Percentiles rank a stretch among this genome's conserved stretches.
Evolutionary conservation across 2,329 filamentous ascomycete species (phyloP).

Genomic region (Paraconiothyrium brasiliense): DNA sequence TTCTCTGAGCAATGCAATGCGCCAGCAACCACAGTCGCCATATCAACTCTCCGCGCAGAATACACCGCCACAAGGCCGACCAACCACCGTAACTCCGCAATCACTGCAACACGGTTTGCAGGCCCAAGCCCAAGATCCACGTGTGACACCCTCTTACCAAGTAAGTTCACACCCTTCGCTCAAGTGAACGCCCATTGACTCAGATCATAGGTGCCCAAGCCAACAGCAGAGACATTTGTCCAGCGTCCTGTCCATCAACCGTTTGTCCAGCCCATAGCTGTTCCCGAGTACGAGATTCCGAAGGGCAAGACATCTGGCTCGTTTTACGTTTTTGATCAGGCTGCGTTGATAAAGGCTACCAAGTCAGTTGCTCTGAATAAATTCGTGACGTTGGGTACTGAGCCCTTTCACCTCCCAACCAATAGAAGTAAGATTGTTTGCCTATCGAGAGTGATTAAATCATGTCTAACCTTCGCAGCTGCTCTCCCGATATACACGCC

Average conservation of each 20-base stretch:
- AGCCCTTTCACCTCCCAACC: constrained; percentile 53
- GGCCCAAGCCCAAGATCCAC: constrained; percentile 32
- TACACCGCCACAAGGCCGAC: constrained; percentile 33
- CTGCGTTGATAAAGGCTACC: constrained; percentile 54
- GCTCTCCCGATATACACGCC: constrained; percentile 54
- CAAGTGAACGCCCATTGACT: constrained; percentile 23
- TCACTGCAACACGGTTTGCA: constrained; percentile 37
- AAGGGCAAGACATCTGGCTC: constrained; percentile 49
- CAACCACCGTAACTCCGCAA: constrained; percentile 42
- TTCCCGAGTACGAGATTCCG: constrained; percentile 45
- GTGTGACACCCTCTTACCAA: constrained; percentile 37
- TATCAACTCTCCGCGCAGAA: constrained; percentile 39
- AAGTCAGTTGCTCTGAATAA: constrained; percentile 55
- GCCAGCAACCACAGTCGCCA: constrained; percentile 44
- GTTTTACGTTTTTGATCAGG: constrained; percentile 54
- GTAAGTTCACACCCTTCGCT: constrained; percentile 30
- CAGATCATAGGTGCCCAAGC: constrained; percentile 35
- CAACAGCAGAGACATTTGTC: constrained; percentile 37
- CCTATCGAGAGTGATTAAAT: constrained; percentile 6
- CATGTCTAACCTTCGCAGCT: constrained; percentile 42
- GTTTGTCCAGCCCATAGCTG: constrained; percentile 34
- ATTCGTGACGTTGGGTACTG: constrained; percentile 55
- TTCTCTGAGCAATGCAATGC: constrained; percentile 32
- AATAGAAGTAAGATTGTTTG: constrained; percentile 54
- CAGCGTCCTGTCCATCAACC: constrained; percentile 28